A percentile compares a stretch with the other conserved stretches of the same genome.
Conservation (phyloP, 176 grass and related monocot species). For the Oryza nivara region DNA sequence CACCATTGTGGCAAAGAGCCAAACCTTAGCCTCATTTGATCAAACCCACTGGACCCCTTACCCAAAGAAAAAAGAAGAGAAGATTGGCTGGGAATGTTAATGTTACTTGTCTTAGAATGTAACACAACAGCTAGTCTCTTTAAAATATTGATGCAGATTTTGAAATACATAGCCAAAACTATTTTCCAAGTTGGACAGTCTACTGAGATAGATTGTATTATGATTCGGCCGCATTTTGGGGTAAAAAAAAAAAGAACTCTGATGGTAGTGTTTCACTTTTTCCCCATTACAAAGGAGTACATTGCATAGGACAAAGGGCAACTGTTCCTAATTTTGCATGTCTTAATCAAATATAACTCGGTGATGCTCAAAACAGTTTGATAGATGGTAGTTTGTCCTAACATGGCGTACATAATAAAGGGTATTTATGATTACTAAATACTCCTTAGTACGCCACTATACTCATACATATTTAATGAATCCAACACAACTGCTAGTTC, state of each 20-base stretch:
- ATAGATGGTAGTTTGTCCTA: slow-evolving; percentile 41
- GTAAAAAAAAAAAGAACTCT: background rate
- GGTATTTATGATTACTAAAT: slow-evolving; percentile 46
- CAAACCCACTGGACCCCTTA: background rate
- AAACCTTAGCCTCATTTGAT: background rate
- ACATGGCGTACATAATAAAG: slow-evolving; percentile 7
- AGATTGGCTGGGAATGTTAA: background rate
- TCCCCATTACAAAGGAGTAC: background rate
- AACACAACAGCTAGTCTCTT: too few relatives aligned
- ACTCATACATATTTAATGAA: slow-evolving; percentile 29
- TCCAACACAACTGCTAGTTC: slow-evolving; percentile 39
- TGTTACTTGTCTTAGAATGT: background rate
- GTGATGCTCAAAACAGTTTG: slow-evolving; percentile 41
- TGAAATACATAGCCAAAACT: background rate
- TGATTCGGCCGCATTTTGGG: background rate
- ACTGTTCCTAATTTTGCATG: slow-evolving; percentile 38
- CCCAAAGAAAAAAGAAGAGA: background rate
- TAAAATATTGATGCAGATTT: background rate
- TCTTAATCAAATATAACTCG: slow-evolving; percentile 35
- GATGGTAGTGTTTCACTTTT: background rate
- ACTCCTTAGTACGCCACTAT: slow-evolving; percentile 24
- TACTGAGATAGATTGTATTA: background rate
- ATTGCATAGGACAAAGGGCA: background rate
- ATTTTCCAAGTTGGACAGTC: background rate
- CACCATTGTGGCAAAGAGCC: background rate